A percentile compares a stretch with the other conserved stretches of the same genome.
These are phyloP conservation scores for Plenodomus biglobosus DNA, from an alignment of 2,329 filamentous ascomycete genomes.

Conservation along the genomic window DNA sequence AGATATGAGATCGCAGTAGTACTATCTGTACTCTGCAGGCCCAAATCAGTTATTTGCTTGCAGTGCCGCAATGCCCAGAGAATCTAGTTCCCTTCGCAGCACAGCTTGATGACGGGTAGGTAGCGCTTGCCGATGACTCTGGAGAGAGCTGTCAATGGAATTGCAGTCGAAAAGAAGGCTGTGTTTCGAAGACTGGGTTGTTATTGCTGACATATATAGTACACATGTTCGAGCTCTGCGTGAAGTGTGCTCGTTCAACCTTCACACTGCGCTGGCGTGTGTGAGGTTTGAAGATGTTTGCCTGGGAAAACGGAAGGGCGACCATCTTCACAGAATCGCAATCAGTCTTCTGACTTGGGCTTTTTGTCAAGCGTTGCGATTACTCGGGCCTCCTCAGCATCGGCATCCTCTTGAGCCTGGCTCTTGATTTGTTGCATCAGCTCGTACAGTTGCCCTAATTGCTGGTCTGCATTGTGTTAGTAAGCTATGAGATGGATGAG, in stretches of 20 bases:
- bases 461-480: slow-evolving; percentile 66
- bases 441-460: slow-evolving; percentile 91
- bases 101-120: background rate
- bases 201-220: slow-evolving; percentile 26
- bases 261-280: slow-evolving; percentile 6
- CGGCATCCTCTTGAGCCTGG: slow-evolving; percentile 52
- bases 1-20: background rate
- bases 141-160: background rate
- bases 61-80: background rate
- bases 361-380: slow-evolving; percentile 38
- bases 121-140: background rate
- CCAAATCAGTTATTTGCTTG: background rate
- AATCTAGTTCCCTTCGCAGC: background rate
- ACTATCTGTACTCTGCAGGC: background rate
- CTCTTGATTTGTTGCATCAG: slow-evolving; percentile 80
- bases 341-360: slow-evolving; percentile 32
- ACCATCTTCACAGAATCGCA: slow-evolving; percentile 8
- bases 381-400: slow-evolving; percentile 27
- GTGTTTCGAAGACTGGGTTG: slow-evolving; percentile 8
- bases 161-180: slow-evolving; percentile 1
- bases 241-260: slow-evolving; percentile 12
- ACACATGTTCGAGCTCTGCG: slow-evolving; percentile 4
- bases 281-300: slow-evolving; percentile 20
- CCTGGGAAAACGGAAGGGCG: slow-evolving; percentile 2
- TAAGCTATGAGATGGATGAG: background rate